Base-by-base conservation (phyloP, 371 early-diverging fungal species). In the Syncephalastrum monosporum region DNA sequence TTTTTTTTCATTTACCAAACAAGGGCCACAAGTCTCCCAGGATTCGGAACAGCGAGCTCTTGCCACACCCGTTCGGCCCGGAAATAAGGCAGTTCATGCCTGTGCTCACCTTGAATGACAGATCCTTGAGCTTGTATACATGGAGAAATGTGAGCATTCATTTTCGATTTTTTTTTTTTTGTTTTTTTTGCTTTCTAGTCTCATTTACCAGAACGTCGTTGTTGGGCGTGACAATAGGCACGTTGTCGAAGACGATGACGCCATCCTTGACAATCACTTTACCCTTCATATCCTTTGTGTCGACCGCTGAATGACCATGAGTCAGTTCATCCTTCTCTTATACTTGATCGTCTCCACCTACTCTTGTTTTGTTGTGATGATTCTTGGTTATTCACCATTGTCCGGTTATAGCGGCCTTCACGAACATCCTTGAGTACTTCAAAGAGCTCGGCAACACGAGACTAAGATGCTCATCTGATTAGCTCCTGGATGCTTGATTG, bases 31-130 rank as follows among this genome's bases (percentile, higher is more conserved):
- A 75, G 16, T 93, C 95, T 43, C 94, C 94, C 21, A 97, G 79
- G 62, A 96, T 95, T 59, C 96, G 89, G 86, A 97, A 95, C 54
- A 95, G 71, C 7, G 94, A 94, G 42, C 91, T 91, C 73, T 95
- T 92, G 59, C 90, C 89, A 57, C 90, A 92, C 5, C 94, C 96
- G 65, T 95, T 95, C 29, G 96, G 95, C 0, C 97, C 96, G 23
- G 91, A 89, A 51, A 97, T 91, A 52, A 97, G 77, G 49, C 91
- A 88, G 79, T 82, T 89, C 75, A 85, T 94, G 62, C 92, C 95
- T 27, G 81, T 90, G 60, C 71, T 80, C 29, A 95, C 90, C 55
- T 83, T 86, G 83, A 95, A 96, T 33, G 81, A 86, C 33, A 97
- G 79, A 49, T 85, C 84, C 61, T 86, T 84, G 24, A 85, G 57